Evolutionary conservation across 768 basidiomycete species (phyloP).

Genomic region (Pisolithus marmoratus): DNA sequence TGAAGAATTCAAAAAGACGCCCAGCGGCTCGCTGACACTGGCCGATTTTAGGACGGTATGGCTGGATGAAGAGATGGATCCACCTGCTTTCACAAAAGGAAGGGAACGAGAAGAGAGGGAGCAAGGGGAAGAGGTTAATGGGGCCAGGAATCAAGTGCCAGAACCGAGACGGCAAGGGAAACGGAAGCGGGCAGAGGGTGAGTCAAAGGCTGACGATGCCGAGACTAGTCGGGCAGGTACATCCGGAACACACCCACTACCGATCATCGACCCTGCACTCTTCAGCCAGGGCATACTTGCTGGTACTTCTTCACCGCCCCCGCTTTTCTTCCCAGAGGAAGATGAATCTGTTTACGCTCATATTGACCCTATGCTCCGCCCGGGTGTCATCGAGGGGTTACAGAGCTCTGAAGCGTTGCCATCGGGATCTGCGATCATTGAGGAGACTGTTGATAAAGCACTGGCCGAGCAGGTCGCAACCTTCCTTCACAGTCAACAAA

Average conservation of each 20-base stretch:
- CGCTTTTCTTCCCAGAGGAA: constrained; percentile 43
- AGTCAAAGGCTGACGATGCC: constrained; percentile 29
- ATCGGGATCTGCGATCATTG: constrained; percentile 36
- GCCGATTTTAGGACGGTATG: constrained; percentile 87
- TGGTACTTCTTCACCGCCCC: constrained; percentile 37
- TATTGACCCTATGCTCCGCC: constrained; percentile 53
- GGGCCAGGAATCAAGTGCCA: constrained; percentile 22
- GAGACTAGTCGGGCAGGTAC: constrained; percentile 8
- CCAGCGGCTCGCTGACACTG: constrained; percentile 78
- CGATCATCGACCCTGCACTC: constrained; percentile 49
- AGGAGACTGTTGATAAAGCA: constrained; percentile 55
- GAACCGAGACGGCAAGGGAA: constrained; percentile 30
- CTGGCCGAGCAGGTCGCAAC: constrained; percentile 67
- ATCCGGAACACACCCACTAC: constrained; percentile 13
- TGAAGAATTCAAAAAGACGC: constrained; percentile 90
- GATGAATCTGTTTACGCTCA: constrained; percentile 36
- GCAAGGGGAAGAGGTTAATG: constrained; percentile 35
- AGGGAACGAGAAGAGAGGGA: constrained; percentile 63
- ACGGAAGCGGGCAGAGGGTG: constrained; percentile 36
- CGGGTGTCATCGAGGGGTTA: constrained; percentile 12
- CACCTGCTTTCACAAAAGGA: constrained; percentile 81
- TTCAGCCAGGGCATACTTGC: constrained; percentile 65
- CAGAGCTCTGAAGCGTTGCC: constrained; percentile 7
- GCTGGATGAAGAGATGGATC: constrained; percentile 89
- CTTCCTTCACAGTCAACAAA: constrained; percentile 58